Evolutionary conservation across 495 filamentous ascomycete genomes (phyloP).

Genomic region (Lophiostoma macrostomum): DNA sequence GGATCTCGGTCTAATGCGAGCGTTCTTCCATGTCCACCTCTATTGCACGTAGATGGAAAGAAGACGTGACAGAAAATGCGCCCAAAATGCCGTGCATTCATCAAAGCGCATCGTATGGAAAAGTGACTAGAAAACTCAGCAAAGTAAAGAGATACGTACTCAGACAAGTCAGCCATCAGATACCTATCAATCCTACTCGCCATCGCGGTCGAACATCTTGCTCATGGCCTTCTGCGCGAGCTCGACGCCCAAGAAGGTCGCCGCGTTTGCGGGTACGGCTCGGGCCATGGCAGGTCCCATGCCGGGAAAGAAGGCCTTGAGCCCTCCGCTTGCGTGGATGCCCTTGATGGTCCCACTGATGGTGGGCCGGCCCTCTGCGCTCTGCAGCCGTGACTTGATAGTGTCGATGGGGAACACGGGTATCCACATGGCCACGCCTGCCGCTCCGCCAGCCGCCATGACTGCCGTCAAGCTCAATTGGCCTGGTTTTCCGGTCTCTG

Average conservation of each 20-base stretch:
- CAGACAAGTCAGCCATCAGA: too few relatives aligned
- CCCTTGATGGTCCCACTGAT: constrained; percentile 75
- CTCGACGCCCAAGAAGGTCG: constrained; percentile 54
- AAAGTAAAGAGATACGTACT: too few relatives aligned
- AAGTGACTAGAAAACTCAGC: too few relatives aligned
- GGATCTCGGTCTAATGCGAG: too few relatives aligned
- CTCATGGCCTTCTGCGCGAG: constrained; percentile 44
- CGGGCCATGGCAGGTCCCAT: constrained; percentile 89
- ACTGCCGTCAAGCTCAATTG: constrained; percentile 78
- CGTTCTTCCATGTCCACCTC: too few relatives aligned
- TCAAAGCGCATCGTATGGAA: too few relatives aligned
- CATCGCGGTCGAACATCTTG: constrained; percentile 37
- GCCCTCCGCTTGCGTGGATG: constrained; percentile 73
- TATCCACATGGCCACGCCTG: constrained; percentile 98
- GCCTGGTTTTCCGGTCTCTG: constrained; percentile 64
- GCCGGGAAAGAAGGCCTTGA: constrained; percentile 96
- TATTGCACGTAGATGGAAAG: too few relatives aligned
- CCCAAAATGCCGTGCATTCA: too few relatives aligned
- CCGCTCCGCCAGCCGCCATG: constrained; percentile 80
- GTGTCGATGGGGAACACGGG: constrained; percentile 98
- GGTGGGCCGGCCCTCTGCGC: constrained; percentile 80
- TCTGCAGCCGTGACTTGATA: constrained; percentile 91
- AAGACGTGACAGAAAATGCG: too few relatives aligned
- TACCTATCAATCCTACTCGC: too few relatives aligned
- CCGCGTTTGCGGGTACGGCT: constrained; percentile 92